Evolutionary conservation across 306 rosid genomes (phyloP).

Genomic region (Vicia sativa): DNA sequence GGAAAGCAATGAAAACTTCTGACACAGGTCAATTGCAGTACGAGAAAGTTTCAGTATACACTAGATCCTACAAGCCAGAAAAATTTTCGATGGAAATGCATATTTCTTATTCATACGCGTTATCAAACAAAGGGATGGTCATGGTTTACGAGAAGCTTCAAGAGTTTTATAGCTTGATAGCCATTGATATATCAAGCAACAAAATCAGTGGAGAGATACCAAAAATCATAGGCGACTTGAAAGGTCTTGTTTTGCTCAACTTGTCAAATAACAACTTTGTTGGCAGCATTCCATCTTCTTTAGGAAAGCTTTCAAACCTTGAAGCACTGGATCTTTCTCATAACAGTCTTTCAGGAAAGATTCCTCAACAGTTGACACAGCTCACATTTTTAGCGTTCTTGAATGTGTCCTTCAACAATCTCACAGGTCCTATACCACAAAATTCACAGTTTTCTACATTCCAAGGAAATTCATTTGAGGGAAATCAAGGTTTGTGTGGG

Average conservation of each 20-base stretch:
- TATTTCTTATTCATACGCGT: background rate
- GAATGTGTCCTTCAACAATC: constrained; percentile 32
- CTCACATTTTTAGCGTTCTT: constrained; percentile 36
- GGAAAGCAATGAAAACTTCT: constrained; percentile 25
- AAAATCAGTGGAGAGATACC: constrained; percentile 37
- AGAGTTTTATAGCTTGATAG: constrained; percentile 1
- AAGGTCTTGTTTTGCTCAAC: constrained; percentile 26
- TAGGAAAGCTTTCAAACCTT: constrained; percentile 37
- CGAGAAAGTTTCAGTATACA: background rate
- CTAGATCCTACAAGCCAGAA: too few relatives aligned
- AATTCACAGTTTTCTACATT: constrained; percentile 34
- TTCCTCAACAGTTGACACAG: constrained; percentile 29
- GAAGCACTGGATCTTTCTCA: constrained; percentile 41
- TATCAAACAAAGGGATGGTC: constrained; percentile 28
- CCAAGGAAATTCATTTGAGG: constrained; percentile 14
- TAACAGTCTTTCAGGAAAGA: constrained; percentile 29
- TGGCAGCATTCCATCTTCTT: constrained; percentile 36
- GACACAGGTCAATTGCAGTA: constrained; percentile 12
- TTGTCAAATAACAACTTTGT: constrained; percentile 37
- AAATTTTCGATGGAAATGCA: too few relatives aligned
- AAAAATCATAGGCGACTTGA: constrained; percentile 16
- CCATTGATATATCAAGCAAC: constrained; percentile 40
- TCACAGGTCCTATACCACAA: constrained; percentile 38
- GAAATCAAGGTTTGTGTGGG: constrained; percentile 38
- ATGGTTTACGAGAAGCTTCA: constrained; percentile 7